These are phyloP conservation scores for Rhizoclosmatium sp. DNA, from an alignment of 192 early-diverging fungal genomes.

Conservation along the genomic window DNA sequence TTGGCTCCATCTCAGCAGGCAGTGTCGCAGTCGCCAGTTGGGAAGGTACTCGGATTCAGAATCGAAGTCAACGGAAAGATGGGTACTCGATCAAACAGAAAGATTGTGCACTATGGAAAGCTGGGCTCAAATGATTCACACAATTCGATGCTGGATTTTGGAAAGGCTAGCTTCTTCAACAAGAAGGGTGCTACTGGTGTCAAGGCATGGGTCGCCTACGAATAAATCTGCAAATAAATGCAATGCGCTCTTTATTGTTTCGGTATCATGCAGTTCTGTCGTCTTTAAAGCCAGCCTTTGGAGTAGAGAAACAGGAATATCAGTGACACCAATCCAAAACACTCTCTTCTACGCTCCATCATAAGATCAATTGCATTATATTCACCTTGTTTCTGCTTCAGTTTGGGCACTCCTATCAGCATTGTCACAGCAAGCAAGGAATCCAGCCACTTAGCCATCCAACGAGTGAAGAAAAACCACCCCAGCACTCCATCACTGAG, in stretches of 20 bases:
- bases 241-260: neutral
- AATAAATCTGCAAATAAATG: slow-evolving; percentile 17
- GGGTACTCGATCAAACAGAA: slow-evolving; percentile 44
- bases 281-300: no score
- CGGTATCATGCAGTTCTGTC: no score
- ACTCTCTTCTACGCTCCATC: no score
- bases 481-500: neutral
- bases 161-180: slow-evolving; percentile 43
- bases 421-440: neutral
- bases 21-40: slow-evolving; percentile 17
- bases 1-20: slow-evolving; percentile 33
- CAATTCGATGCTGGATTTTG: slow-evolving; percentile 54
- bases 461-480: neutral
- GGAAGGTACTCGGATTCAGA: slow-evolving; percentile 53
- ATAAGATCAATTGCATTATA: neutral
- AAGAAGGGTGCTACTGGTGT: slow-evolving; percentile 63
- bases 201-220: slow-evolving; percentile 61
- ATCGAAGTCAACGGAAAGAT: slow-evolving; percentile 55
- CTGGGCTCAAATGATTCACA: slow-evolving; percentile 44
- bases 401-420: slow-evolving; percentile 9
- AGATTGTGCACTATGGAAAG: slow-evolving; percentile 51
- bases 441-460: neutral
- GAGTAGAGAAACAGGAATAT: no score
- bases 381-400: neutral
- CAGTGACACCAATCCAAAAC: no score